A percentile compares a stretch with the other conserved stretches of the same genome.
Evolutionary conservation across 2,329 filamentous ascomycete genomes (phyloP).

Genomic region (Aspergillus phoenicis): DNA sequence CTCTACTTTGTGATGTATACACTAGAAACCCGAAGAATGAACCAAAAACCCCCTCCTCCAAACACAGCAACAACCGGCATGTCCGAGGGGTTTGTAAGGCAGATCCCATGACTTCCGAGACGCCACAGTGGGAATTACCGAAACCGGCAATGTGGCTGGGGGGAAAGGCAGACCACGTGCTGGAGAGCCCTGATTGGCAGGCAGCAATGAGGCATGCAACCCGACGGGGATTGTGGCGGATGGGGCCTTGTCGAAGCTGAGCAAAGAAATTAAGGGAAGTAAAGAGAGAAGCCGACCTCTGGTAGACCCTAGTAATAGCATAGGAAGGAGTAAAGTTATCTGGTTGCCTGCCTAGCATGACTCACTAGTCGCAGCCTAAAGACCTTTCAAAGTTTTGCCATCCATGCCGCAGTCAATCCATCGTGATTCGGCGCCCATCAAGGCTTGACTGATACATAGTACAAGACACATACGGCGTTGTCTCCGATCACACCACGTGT

Average conservation of each 20-base stretch:
- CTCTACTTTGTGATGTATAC: no score
- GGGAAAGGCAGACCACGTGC: constrained; percentile 11
- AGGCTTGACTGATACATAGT: background rate
- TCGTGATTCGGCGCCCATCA: constrained; percentile 11
- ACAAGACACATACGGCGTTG: constrained; percentile 11
- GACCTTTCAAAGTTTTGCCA: background rate
- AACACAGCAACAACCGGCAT: background rate
- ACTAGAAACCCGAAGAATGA: background rate
- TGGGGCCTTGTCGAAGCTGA: background rate
- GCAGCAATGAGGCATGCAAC: constrained; percentile 13
- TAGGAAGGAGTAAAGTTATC: background rate
- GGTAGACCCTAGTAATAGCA: background rate
- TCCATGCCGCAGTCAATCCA: background rate
- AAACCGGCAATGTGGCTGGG: constrained; percentile 16
- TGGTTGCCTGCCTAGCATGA: constrained; percentile 20
- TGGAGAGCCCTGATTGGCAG: constrained; percentile 11
- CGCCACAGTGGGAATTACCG: background rate
- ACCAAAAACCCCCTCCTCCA: background rate
- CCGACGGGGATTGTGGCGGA: constrained; percentile 2
- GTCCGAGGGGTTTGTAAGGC: background rate
- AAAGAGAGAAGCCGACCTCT: background rate
- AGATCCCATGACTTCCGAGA: background rate
- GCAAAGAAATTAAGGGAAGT: no score
- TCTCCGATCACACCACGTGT: constrained; percentile 19
- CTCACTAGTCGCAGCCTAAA: constrained; percentile 19